A percentile compares a stretch with the other conserved stretches of the same genome.
These are phyloP conservation scores for Aureobasidium leucospermi DNA, from an alignment of 2,329 filamentous ascomycete genomes.

Conservation along the genomic window DNA sequence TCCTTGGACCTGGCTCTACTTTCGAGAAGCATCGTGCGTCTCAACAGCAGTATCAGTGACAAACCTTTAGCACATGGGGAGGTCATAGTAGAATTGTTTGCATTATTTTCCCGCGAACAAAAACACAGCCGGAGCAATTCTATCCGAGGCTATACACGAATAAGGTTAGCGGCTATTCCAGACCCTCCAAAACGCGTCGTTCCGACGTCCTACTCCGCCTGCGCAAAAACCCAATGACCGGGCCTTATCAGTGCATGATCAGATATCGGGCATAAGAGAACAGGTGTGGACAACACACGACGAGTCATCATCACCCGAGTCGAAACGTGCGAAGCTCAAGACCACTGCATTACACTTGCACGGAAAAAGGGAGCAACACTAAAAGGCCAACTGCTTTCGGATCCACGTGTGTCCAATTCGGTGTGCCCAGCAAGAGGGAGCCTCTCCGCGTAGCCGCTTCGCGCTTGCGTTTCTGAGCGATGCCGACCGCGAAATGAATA, in stretches of 20 bases:
- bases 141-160: not conserved
- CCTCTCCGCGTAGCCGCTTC: slow-evolving; percentile 8
- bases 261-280: not conserved
- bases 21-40: no score
- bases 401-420: not conserved
- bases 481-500: slow-evolving; percentile 14
- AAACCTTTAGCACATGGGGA: no score
- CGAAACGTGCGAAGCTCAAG: not conserved
- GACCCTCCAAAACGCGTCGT: not conserved
- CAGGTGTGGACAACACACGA: not conserved
- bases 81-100: not conserved
- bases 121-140: not conserved
- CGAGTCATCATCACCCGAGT: not conserved
- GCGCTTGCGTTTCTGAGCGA: slow-evolving; percentile 6
- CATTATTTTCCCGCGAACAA: not conserved
- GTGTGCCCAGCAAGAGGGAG: not conserved
- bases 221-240: slow-evolving; percentile 3
- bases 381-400: not conserved
- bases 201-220: not conserved
- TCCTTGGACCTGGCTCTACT: no score
- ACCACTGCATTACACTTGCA: not conserved
- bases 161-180: not conserved
- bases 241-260: slow-evolving; percentile 7
- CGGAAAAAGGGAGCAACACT: not conserved
- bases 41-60: no score